phyloP scores from a whole-genome alignment of 2,329 filamentous ascomycete species.

The Emmonsiellopsis sp. region DNA sequence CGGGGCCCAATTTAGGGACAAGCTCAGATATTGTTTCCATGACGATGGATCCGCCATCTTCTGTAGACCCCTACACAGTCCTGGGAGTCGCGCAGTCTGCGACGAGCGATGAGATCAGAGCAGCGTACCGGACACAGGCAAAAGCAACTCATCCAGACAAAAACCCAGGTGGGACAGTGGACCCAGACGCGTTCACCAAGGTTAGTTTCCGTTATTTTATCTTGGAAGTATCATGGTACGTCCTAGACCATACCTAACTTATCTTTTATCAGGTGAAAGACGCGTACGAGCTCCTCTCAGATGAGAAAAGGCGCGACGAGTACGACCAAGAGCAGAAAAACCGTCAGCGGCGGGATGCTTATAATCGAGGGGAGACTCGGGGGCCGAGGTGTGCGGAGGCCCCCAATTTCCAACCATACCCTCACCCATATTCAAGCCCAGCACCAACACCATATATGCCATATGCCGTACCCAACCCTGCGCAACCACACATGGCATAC shows the following conservation, averaged over 20 bases:
- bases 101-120: conserved; percentile 7
- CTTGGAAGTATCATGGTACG: not conserved
- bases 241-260: not conserved
- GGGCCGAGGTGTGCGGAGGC: not conserved
- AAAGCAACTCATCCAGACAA: conserved; percentile 10
- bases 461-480: no score
- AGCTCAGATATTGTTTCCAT: not conserved
- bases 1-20: not conserved
- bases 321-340: not conserved
- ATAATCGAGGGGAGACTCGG: not conserved
- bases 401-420: no score
- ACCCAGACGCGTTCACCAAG: not conserved
- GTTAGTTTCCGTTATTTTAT: not conserved
- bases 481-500: no score
- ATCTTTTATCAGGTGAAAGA: not conserved
- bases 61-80: conserved; percentile 9
- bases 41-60: not conserved
- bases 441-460: no score
- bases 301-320: not conserved
- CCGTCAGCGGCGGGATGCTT: not conserved
- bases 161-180: conserved; percentile 4
- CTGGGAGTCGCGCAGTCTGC: conserved; percentile 8
- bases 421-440: not conserved
- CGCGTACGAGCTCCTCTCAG: not conserved
- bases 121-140: conserved; percentile 9